phyloP scores from a whole-genome alignment of 2,329 filamentous ascomycete genomes.

The Albifimbria verrucaria region DNA sequence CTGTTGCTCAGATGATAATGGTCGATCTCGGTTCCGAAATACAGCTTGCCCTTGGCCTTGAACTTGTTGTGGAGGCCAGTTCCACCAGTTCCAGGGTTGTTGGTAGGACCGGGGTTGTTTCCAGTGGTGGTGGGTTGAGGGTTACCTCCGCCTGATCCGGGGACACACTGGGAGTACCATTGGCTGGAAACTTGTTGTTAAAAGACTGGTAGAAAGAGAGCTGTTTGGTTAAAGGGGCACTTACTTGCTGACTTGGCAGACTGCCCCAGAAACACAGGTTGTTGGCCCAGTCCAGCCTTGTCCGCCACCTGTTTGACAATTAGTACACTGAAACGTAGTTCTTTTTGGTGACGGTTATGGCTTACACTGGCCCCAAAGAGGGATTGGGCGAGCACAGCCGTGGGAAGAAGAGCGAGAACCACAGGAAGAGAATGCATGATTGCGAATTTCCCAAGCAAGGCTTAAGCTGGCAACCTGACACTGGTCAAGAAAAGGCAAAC shows the following conservation, averaged over 20 bases:
- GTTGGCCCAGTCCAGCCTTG: slow-evolving; percentile 11
- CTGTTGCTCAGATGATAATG: slow-evolving; percentile 45
- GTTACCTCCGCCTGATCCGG: slow-evolving; percentile 4
- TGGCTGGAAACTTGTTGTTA: slow-evolving; percentile 6
- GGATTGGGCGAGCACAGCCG: slow-evolving; percentile 12
- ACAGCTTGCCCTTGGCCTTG: slow-evolving; percentile 59
- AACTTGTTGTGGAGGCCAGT: slow-evolving; percentile 21
- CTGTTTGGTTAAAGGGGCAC: neutral
- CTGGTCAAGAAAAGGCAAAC: neutral
- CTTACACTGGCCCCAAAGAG: slow-evolving; percentile 14
- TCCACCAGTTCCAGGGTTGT: neutral
- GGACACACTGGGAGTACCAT: slow-evolving; percentile 15
- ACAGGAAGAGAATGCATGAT: slow-evolving; percentile 11
- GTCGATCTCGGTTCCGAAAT: slow-evolving; percentile 59
- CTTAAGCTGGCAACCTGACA: neutral
- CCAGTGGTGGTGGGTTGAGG: neutral
- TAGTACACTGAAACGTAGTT: neutral
- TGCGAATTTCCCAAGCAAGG: slow-evolving; percentile 1
- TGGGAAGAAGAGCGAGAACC: slow-evolving; percentile 9
- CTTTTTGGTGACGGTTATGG: neutral
- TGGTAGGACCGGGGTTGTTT: neutral
- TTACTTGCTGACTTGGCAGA: slow-evolving; percentile 10
- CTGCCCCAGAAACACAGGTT: slow-evolving; percentile 12
- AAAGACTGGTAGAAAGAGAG: neutral
- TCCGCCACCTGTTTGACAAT: slow-evolving; percentile 9